phyloP scores from a whole-genome alignment of 148 eudicot species.

The Chenopodium album region DNA sequence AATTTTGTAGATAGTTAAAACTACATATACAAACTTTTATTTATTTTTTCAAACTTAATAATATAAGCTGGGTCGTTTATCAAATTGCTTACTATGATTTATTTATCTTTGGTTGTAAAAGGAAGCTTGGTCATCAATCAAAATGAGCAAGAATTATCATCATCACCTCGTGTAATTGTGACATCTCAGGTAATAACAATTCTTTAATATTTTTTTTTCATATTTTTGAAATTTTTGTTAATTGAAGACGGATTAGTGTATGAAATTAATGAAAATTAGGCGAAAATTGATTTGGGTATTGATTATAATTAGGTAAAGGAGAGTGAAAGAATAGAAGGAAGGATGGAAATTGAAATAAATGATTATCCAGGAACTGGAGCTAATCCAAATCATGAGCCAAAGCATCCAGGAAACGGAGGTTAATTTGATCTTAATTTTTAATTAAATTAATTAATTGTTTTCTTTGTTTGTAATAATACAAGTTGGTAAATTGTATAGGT shows the following conservation, averaged over 20 bases:
- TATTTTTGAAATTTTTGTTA: too few species aligned
- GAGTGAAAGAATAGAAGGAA: constrained; percentile 4
- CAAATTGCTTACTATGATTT: too few species aligned
- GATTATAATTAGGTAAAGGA: not conserved
- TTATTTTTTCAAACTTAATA: too few species aligned
- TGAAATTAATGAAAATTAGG: not conserved
- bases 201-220: not conserved
- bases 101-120: not conserved
- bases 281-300: not conserved
- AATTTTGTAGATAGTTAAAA: not conserved
- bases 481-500: not conserved
- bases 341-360: constrained; percentile 26
- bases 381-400: constrained; percentile 34
- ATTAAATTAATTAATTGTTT: not conserved
- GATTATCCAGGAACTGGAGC: constrained; percentile 37
- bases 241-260: too few species aligned
- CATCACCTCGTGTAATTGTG: not conserved
- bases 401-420: constrained; percentile 24
- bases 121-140: not conserved
- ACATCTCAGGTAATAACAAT: not conserved
- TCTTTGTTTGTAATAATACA: not conserved
- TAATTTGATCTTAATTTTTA: constrained; percentile 2
- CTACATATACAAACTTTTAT: too few species aligned
- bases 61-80: too few species aligned
- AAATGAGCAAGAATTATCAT: not conserved